Base-by-base conservation (phyloP, 169 alveolate genomes). In the Babesia divergens region DNA sequence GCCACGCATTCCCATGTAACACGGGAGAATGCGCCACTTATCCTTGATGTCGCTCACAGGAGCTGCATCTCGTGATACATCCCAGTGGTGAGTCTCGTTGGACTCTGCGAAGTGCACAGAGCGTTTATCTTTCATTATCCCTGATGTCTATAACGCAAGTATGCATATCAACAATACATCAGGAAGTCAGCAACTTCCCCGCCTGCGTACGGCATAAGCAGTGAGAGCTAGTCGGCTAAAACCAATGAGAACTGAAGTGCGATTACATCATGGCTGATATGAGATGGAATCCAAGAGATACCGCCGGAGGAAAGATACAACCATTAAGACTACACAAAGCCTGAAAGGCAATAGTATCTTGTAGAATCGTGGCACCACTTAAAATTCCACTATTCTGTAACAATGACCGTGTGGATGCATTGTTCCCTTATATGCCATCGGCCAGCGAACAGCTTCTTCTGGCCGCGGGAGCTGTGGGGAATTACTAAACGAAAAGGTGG, bases 11-110 rank as follows among this genome's bases (percentile, higher is more conserved):
- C 93, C 91, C 67, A 96, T 69, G 85, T 92, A 96, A 3, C 94
- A 95, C 24, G 98, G 98, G 31, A 96, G 71, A 38, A 96, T 82
- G 77, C 92, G 89, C 98, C 98, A 95, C 77, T 95, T 95, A 54
- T 95, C 98, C 46, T 82, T 93, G 34, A 83, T 68, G 31, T 66
- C 90, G 44, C 51, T 70, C 26, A 88, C 86, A 18, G 86, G 24
- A 1, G 50, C 52, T 22, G 75, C 70, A 13, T 64, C 46, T 9
- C 37, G 49, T n/a, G 68, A 43, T 18, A 56, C 46, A 9, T 34
- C 14, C 52, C 32, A 9, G 62, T 59, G 65, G 28, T 40, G 72
- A 22, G 29, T 31, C 24, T 49, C 53, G 26, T 49, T 37, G 5
- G 24, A 18, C 44, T 66, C 77, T 7, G 65, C 47, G 58, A 66